Base-by-base conservation (phyloP, 2,329 filamentous ascomycete genomes). In the Monilinia fructigena region DNA sequence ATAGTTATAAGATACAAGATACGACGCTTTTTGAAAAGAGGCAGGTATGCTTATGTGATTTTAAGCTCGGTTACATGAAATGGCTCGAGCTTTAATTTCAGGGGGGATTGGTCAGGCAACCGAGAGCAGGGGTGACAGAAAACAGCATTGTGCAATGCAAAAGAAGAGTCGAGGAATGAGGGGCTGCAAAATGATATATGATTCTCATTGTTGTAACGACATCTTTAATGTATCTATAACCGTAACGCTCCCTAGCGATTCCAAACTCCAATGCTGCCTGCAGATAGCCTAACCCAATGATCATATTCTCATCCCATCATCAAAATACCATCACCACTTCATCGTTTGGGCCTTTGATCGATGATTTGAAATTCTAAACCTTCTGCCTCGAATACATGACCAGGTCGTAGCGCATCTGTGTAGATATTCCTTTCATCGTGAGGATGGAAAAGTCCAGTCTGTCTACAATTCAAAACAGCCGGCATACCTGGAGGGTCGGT, bases 401-500 rank as follows among this genome's bases (percentile, higher is more conserved):
- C 85, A 18, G 83, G 82, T 68, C 80, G 78, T 65, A 83, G 68
- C 38, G 78, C 78, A 75, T 79, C 77, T 0, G 77, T 79, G 64
- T 79, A 79, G 28, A 79, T 72, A 38, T 78, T 75, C 0, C 67
- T 48, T 66, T 76, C 75, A 7, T 69, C 69, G 58, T 92, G 89
- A 7, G 87, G 91, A 77, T 99, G 95, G 76, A 99, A 99, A 0
- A 96, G 84, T 1, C 91, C 91, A 0, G 85, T 84, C 68, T 93
- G 86, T 3, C 80, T 87, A 78, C 95, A 99, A 52, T 87, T 84
- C 55, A 96, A 81, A 45, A 99, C 89, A n/a, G 92, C 86, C 70
- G 91, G 87, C 72, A 98, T 83, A 0, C 95, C 95, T 0, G 95
- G 94, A 0, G 95, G 95, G 77, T 97, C 91, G 0, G 95, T 99